Evolutionary conservation across 2,329 filamentous ascomycete genomes (phyloP).

Genomic region (Aspergillus awamori): DNA sequence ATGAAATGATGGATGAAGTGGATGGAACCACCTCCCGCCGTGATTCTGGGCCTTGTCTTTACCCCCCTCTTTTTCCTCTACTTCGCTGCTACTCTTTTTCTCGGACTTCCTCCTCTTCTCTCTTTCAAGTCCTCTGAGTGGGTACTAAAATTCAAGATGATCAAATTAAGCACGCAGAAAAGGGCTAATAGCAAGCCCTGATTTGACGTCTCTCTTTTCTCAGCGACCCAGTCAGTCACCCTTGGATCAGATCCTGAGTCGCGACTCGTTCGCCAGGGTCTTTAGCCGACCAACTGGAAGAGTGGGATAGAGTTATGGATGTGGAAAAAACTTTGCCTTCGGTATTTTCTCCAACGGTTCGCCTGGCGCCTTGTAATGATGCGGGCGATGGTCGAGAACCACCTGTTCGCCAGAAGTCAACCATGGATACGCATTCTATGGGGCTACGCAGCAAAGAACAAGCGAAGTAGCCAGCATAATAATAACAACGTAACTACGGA

Average conservation of each 20-base stretch:
- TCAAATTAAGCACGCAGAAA: background rate
- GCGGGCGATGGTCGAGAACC: background rate
- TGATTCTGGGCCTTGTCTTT: background rate
- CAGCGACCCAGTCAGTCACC: constrained; percentile 1
- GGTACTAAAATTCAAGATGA: background rate
- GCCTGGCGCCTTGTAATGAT: background rate
- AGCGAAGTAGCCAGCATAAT: background rate
- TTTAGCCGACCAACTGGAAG: background rate
- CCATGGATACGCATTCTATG: background rate
- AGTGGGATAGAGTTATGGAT: background rate
- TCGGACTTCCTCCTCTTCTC: background rate
- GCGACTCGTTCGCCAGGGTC: constrained; percentile 3
- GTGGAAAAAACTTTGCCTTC: constrained; percentile 2
- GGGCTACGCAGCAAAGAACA: background rate
- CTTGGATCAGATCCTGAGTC: background rate
- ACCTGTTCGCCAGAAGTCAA: background rate
- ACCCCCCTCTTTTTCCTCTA: background rate
- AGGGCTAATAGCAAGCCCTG: background rate
- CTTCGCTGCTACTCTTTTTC: no score
- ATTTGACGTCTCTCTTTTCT: background rate
- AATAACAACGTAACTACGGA: background rate
- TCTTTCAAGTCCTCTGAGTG: background rate
- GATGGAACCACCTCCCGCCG: constrained; percentile 1
- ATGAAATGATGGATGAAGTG: constrained; percentile 1
- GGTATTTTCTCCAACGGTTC: constrained; percentile 3